Percentiles rank a stretch among this genome's conserved stretches.
phyloP scores from a whole-genome alignment of 306 rosid species.

The Castanea sativa region DNA sequence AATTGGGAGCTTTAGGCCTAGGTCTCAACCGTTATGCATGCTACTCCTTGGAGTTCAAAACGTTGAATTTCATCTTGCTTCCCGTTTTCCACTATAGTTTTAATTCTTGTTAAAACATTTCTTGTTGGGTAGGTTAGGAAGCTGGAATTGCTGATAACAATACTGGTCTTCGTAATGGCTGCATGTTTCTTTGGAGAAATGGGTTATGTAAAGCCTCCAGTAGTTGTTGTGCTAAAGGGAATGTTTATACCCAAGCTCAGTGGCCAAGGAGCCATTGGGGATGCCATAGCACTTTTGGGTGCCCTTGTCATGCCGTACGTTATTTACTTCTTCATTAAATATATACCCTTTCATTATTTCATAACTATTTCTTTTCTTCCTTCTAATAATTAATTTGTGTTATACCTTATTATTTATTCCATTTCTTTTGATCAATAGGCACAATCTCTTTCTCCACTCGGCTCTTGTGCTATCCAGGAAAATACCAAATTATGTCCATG shows the following conservation, averaged over 20 bases:
- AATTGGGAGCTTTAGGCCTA: too few species aligned
- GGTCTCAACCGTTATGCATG: too few species aligned
- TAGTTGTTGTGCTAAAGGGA: conserved; percentile 37
- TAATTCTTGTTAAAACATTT: too few species aligned
- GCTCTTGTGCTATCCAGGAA: conserved; percentile 41
- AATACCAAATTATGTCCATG: conserved; percentile 61
- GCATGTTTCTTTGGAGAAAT: too few species aligned
- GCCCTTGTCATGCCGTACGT: conserved; percentile 90
- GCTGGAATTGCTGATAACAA: too few species aligned
- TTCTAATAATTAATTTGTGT: not conserved
- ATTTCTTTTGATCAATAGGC: conserved; percentile 40
- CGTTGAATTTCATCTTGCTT: too few species aligned
- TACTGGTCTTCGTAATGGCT: too few species aligned
- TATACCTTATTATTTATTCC: not conserved
- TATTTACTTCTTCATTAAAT: too few species aligned
- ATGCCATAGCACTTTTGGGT: conserved; percentile 85
- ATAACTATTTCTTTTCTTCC: too few species aligned
- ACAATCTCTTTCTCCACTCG: conserved; percentile 77
- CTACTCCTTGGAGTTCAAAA: too few species aligned
- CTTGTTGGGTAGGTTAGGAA: not conserved
- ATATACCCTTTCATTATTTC: not conserved
- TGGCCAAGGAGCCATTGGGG: conserved; percentile 18
- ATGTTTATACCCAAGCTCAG: conserved; percentile 75
- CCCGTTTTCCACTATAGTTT: too few species aligned
- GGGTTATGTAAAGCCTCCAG: conserved; percentile 68